phyloP scores from a whole-genome alignment of 345 rosid species.

The Acer yangbiense region DNA sequence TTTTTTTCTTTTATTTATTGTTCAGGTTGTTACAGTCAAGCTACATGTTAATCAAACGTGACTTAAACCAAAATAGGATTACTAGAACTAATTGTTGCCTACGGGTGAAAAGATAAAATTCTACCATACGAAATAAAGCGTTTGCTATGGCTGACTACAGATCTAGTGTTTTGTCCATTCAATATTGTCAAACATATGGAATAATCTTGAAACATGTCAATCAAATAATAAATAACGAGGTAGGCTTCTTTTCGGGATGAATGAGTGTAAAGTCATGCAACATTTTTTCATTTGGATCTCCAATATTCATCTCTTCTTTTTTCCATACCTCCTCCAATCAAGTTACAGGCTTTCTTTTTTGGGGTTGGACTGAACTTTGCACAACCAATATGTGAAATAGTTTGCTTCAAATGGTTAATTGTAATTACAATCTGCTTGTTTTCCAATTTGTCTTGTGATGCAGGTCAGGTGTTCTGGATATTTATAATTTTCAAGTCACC shows the following conservation, averaged over 20 bases:
- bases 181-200: background rate
- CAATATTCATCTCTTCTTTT: background rate
- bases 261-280: background rate
- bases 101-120: background rate
- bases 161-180: background rate
- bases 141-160: background rate
- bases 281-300: background rate
- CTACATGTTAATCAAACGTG: background rate
- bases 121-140: background rate
- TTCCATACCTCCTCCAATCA: background rate
- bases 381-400: background rate
- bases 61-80: background rate
- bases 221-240: background rate
- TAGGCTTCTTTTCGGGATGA: background rate
- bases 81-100: background rate
- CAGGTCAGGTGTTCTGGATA: slow-evolving; percentile 94
- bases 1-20: background rate
- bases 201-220: background rate
- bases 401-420: background rate
- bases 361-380: background rate
- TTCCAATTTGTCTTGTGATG: slow-evolving; percentile 18
- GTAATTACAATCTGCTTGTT: background rate
- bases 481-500: slow-evolving; percentile 58
- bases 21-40: background rate
- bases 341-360: background rate